Evolutionary conservation across 805 yeast genomes (phyloP), one percentile per base, ranked within the genome.

Genomic region (Candida railenensis): DNA sequence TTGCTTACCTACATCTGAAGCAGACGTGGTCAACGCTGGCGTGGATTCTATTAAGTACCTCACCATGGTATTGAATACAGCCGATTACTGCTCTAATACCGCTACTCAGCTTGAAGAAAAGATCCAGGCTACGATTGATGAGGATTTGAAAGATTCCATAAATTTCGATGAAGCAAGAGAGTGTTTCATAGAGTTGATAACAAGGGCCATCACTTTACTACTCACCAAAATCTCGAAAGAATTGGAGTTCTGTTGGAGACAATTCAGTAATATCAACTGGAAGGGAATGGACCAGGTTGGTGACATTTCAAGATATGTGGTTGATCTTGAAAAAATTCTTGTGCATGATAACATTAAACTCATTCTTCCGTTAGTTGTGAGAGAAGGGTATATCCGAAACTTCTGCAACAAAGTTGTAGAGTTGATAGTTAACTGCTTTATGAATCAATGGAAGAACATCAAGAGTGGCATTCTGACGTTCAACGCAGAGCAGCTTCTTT

Each of bases 71-170:
- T 67, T 92, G 32, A 89, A 89, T 54, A 92, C 99, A 0, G 89
- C 96, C 1, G 96, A 92, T 60, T 94, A 91, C 62, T 84, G 96
- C 48, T 79, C 88, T 15, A 73, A 81, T 9, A 94, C 96, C 2
- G 80, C 85, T 2, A 76, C 76, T 11, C 97, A 94, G 59, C 67
- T 94, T 39, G 89, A 83, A 54, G 87, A 84, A 21, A 80, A 80
- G 54, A 64, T 59, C 70, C 70, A 40, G 55, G 75, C 63, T 60
- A 67, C 65, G 55, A 72, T 62, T 52, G 62, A 66, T 15, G 57
- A 63, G 14, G 62, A 65, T 18, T 63, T 63, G 43, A 57, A 70
- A 11, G 68, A 65, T 18, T 71, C 68, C 48, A 58, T 82, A n/a
- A 56, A 55, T 12, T 85, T 89, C 54, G 86, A 80, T 12, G 57